Evolutionary conservation across 2,329 filamentous ascomycete species (phyloP).

Genomic region (Penicillium sp.): DNA sequence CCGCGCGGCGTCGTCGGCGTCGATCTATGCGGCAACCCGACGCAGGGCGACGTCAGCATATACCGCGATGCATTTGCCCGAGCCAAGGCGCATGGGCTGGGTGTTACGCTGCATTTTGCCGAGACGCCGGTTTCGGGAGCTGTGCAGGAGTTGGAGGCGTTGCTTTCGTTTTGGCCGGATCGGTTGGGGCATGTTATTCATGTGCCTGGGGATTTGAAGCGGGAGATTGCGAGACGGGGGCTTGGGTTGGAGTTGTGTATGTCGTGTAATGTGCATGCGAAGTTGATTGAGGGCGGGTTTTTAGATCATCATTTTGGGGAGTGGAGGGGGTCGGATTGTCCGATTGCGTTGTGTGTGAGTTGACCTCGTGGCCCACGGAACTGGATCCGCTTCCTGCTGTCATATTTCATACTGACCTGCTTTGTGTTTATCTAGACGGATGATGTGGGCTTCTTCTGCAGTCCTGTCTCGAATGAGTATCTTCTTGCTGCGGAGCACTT

Average conservation of each 20-base stretch:
- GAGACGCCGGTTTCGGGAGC: conserved; percentile 63
- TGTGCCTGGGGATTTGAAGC: conserved; percentile 62
- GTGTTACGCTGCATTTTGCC: conserved; percentile 76
- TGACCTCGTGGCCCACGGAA: conserved; percentile 22
- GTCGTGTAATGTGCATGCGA: conserved; percentile 77
- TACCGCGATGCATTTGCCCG: conserved; percentile 62
- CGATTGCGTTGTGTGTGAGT: conserved; percentile 70
- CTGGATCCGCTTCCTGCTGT: background rate
- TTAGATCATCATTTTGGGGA: conserved; percentile 74
- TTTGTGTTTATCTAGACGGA: conserved; percentile 62
- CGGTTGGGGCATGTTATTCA: conserved; percentile 79
- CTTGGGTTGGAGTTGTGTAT: conserved; percentile 75
- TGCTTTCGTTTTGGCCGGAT: conserved; percentile 67
- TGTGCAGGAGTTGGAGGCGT: conserved; percentile 60
- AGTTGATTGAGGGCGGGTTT: conserved; percentile 67
- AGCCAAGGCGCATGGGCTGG: conserved; percentile 59
- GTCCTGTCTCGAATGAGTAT: conserved; percentile 75
- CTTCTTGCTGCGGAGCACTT: conserved; percentile 72
- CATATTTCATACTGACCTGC: background rate
- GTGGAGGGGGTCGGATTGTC: conserved; percentile 63
- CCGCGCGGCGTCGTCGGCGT: conserved; percentile 66
- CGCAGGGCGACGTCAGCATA: conserved; percentile 59
- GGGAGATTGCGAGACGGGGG: conserved; percentile 54
- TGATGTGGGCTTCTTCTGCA: conserved; percentile 80
- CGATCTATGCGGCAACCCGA: conserved; percentile 77